Conservation (phyloP, 345 rosid species). For the Gossypium longicalyx region DNA sequence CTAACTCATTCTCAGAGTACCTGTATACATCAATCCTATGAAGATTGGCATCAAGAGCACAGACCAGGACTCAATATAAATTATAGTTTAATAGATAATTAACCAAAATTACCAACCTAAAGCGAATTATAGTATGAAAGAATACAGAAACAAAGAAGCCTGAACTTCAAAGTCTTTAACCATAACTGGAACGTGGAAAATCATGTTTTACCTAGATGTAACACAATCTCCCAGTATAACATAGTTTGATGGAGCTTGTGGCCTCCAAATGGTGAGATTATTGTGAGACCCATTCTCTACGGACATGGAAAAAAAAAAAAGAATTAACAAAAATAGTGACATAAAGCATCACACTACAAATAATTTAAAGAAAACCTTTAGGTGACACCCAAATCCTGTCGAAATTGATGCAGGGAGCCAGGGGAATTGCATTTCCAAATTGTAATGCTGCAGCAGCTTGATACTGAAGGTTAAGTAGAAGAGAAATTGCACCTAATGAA, state of each 20-base stretch:
- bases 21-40: not conserved
- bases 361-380: constrained; percentile 52
- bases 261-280: constrained; percentile 94
- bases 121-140: not conserved
- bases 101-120: not conserved
- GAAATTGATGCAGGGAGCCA: constrained; percentile 84
- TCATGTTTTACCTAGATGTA: constrained; percentile 70
- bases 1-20: not conserved
- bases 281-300: constrained; percentile 69
- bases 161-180: not conserved
- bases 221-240: constrained; percentile 96
- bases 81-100: constrained; percentile 1
- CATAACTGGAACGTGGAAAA: not conserved
- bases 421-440: constrained; percentile 80
- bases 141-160: constrained; percentile 3
- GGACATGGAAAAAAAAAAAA: constrained; percentile 13
- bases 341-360: constrained; percentile 11
- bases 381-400: constrained; percentile 82
- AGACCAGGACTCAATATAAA: not conserved
- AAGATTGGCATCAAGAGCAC: not conserved
- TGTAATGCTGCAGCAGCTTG: constrained; percentile 78
- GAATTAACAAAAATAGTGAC: constrained; percentile 1
- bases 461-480: constrained; percentile 75
- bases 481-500: constrained; percentile 82
- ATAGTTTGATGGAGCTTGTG: constrained; percentile 90